Base-by-base conservation (phyloP, 2,329 filamentous ascomycete genomes). In the Hansfordia pulvinata region DNA sequence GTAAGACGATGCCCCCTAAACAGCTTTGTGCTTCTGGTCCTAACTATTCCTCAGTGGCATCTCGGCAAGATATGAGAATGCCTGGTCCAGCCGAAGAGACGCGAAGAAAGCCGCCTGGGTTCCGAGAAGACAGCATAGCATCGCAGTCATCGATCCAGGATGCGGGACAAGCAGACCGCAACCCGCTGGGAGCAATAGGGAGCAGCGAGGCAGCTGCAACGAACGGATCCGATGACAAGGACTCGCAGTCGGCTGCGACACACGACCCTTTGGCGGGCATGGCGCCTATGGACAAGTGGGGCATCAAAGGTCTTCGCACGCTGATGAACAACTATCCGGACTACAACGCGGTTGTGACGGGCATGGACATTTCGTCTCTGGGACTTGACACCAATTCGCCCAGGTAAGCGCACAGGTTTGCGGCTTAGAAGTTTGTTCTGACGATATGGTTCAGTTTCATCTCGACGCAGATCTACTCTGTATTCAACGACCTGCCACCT, bases 261-360 rank as follows among this genome's bases (percentile, higher is more conserved):
- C 58, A 69, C 35, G 71, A 78, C 43, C 70, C 70, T 23, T 52
- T 77, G 15, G 56, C 59, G 25, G 66, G 69, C 23, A 72, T 76
- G 70, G 50, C 64, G n/a, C 60, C 66, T 4, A 62, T 60, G 20
- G 72, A 78, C 40, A 74, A 66, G 42, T 78, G 63, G 60, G 73
- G 73, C 4, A 56, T 77, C 25, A 76, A 76, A 43, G 73, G 73
- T 8, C 53, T 76, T 32, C 60, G 64, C 30, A 66, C 68, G 17
- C 50, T 77, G 47, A 75, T 76, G 60, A 70, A 68, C 48, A 72
- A 66, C 42, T 72, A 65, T 35, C 64, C 68, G 10, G 69, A 75
- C 36, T 76, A 74, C 44, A 69, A 67, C 27, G 64, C 68, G 4
- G 59, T 74, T 41, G 57, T 75, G 8, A 60, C 62, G 23, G 72